Percentiles rank a stretch among this genome's conserved stretches.
Conservation (phyloP, 495 filamentous ascomycete genomes). For the Aspergillus olivimuriae region DNA sequence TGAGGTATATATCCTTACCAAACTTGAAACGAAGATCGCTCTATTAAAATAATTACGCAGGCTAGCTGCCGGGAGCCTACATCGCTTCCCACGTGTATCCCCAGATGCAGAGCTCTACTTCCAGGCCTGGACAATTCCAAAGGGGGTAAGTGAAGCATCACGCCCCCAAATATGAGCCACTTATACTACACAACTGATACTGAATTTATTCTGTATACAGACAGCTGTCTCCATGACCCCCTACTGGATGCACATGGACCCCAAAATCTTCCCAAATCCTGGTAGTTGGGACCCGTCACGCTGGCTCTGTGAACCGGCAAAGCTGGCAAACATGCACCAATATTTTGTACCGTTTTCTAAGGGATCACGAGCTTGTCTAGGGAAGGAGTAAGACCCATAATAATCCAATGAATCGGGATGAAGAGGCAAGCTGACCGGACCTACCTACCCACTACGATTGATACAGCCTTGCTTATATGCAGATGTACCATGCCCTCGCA, state of each 20-base stretch:
- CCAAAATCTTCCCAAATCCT: neutral
- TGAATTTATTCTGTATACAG: neutral
- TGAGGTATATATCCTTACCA: slow-evolving; percentile 20
- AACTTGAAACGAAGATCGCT: neutral
- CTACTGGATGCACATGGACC: neutral
- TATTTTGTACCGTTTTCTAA: neutral
- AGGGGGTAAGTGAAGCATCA: slow-evolving; percentile 2
- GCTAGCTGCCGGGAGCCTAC: slow-evolving; percentile 17
- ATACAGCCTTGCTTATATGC: neutral
- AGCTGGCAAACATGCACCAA: neutral
- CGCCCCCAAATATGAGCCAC: neutral
- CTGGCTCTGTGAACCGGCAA: neutral
- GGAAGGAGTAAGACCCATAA: neutral
- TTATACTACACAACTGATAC: neutral
- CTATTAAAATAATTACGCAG: neutral
- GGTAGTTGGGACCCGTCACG: neutral
- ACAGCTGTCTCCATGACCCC: neutral
- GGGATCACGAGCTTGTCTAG: neutral
- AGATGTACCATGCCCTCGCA: neutral
- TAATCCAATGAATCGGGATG: neutral
- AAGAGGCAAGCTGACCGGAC: neutral
- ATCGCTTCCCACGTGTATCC: neutral
- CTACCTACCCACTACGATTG: neutral
- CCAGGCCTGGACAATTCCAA: slow-evolving; percentile 2
- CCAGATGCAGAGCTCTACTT: slow-evolving; percentile 1